Conservation (phyloP, 768 basidiomycete species). For the Trametes punicea region DNA sequence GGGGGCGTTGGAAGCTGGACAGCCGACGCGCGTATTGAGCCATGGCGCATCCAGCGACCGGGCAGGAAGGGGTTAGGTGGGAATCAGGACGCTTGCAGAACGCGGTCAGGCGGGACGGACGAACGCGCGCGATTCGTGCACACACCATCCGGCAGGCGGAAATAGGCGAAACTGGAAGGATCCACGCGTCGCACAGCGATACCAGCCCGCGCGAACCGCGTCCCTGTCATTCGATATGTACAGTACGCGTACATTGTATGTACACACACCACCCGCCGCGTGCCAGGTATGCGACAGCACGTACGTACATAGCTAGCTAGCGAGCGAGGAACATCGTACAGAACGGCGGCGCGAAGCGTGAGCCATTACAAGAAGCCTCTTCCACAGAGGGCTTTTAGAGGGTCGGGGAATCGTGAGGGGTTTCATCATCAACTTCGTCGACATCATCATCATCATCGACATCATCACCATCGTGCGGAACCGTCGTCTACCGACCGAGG, state of each 20-base stretch:
- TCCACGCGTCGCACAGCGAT: too few species aligned
- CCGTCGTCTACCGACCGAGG: not conserved
- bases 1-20: not conserved
- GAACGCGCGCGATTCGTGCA: too few species aligned
- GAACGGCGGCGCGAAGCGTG: slow-evolving; percentile 11
- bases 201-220: too few species aligned
- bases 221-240: too few species aligned
- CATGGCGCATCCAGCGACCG: too few species aligned
- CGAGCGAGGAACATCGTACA: too few species aligned
- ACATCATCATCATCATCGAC: not conserved
- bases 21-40: not conserved
- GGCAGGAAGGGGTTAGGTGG: not conserved
- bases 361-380: slow-evolving; percentile 2
- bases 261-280: not conserved
- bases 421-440: not conserved
- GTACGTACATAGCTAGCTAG: slow-evolving; percentile 13
- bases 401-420: not conserved
- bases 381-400: slow-evolving; percentile 14
- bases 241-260: not conserved
- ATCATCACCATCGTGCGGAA: not conserved
- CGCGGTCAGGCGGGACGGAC: too few species aligned
- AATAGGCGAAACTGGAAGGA: too few species aligned
- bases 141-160: too few species aligned
- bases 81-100: not conserved
- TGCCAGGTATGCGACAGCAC: too few species aligned